phyloP scores from a whole-genome alignment of 2,329 filamentous ascomycete genomes.

The Calycina herbarum region DNA sequence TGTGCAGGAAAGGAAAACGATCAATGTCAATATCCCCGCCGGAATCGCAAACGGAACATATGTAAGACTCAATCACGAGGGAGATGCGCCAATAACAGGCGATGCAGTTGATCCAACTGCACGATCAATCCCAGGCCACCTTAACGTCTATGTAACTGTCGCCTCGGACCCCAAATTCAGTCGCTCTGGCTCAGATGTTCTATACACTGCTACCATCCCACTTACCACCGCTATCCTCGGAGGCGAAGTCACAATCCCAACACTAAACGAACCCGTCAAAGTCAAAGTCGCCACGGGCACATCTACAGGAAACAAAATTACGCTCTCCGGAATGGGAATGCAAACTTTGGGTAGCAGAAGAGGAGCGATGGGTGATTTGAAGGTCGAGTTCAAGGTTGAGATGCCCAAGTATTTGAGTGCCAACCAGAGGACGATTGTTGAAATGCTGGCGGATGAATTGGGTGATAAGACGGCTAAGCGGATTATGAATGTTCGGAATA shows the following conservation, averaged over 20 bases:
- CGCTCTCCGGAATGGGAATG: constrained; percentile 90
- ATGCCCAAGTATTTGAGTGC: constrained; percentile 94
- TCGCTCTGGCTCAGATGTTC: constrained; percentile 81
- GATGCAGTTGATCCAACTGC: constrained; percentile 61
- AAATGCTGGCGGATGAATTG: constrained; percentile 97
- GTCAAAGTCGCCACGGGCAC: constrained; percentile 91
- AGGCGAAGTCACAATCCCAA: constrained; percentile 86
- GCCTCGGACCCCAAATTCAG: constrained; percentile 89
- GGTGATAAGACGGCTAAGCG: constrained; percentile 87
- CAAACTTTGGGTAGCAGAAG: constrained; percentile 68
- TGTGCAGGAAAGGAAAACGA: constrained; percentile 76
- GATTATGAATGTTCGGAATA: constrained; percentile 76
- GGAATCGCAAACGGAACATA: constrained; percentile 98
- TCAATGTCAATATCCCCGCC: constrained; percentile 88
- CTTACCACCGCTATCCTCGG: constrained; percentile 91
- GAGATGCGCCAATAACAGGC: constrained; percentile 81
- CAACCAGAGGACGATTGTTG: constrained; percentile 89
- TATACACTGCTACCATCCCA: constrained; percentile 89
- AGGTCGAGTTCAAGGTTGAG: constrained; percentile 88
- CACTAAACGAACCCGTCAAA: constrained; percentile 85
- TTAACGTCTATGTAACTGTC: constrained; percentile 89
- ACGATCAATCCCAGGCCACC: constrained; percentile 74
- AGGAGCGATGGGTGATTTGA: constrained; percentile 74
- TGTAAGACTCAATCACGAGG: constrained; percentile 79
- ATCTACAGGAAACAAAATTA: constrained; percentile 88